Percentiles rank a stretch among this genome's conserved stretches.
These are phyloP conservation scores for Mikania micrantha DNA, from an alignment of 129 eudicot species.

Conservation along the genomic window DNA sequence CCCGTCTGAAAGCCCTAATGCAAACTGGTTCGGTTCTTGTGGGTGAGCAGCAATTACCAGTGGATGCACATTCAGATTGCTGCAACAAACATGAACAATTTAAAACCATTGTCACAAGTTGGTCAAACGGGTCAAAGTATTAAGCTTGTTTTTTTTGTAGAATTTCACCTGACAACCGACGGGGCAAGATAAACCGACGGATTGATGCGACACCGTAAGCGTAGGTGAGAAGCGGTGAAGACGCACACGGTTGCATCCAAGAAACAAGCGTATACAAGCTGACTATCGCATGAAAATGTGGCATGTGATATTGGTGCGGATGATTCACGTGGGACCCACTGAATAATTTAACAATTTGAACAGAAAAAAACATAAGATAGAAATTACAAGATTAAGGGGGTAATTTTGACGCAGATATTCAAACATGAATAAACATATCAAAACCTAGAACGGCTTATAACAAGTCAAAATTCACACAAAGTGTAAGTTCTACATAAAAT, in stretches of 20 bases:
- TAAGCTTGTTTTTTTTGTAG: not conserved
- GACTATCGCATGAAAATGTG: conserved; percentile 88
- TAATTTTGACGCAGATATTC: not conserved
- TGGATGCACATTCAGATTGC: conserved; percentile 75
- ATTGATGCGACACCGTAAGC: conserved; percentile 65
- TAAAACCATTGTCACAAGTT: not conserved
- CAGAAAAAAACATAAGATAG: not conserved
- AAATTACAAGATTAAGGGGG: not conserved
- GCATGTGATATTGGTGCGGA: conserved; percentile 85
- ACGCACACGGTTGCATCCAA: conserved; percentile 79
- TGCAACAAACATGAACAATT: conserved; percentile 8
- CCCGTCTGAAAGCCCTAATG: conserved; percentile 84
- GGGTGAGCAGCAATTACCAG: conserved; percentile 88
- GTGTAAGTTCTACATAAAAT: not conserved
- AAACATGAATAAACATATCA: not conserved
- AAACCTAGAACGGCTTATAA: not conserved
- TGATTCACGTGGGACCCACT: conserved; percentile 82
- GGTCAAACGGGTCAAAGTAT: not conserved
- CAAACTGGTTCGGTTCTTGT: conserved; percentile 81
- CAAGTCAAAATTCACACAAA: not conserved
- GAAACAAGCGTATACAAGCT: conserved; percentile 76
- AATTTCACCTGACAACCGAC: conserved; percentile 13
- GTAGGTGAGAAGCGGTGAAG: conserved; percentile 67
- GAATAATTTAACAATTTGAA: not conserved
- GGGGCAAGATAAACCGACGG: conserved; percentile 71